phyloP scores from a whole-genome alignment of 2,329 filamentous ascomycete species.

The Lasiodiplodia gonubiensis region DNA sequence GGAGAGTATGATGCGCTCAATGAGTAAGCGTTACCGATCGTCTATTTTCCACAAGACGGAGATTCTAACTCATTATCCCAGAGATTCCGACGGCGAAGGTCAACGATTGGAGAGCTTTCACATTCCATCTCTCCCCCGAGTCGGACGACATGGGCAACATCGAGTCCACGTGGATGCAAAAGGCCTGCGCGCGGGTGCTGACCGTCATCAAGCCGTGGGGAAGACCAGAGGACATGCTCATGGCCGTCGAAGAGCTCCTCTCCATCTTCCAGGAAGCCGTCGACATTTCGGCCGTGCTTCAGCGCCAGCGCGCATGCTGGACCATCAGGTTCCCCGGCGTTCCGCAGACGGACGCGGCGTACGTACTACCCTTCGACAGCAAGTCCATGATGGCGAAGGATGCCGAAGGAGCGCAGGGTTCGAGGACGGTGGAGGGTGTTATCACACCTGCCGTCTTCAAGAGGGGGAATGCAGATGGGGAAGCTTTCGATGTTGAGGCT shows the following conservation, averaged over 20 bases:
- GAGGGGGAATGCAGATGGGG: neutral
- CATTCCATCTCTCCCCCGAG: neutral
- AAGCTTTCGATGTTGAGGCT: neutral
- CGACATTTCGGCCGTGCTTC: neutral
- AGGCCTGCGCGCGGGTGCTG: neutral
- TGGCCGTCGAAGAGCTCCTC: neutral
- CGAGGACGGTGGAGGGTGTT: neutral
- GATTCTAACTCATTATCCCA: neutral
- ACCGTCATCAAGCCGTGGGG: neutral
- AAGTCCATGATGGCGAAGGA: neutral
- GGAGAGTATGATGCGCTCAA: neutral
- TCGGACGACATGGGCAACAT: neutral
- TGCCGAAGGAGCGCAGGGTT: neutral
- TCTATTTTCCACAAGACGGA: accelerated
- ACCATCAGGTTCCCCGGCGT: neutral
- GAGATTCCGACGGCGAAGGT: neutral
- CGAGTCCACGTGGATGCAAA: neutral
- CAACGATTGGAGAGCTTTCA: neutral
- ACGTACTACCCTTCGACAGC: neutral
- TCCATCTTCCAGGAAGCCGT: neutral
- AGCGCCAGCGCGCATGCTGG: neutral
- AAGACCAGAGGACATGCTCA: neutral
- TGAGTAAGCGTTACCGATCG: neutral
- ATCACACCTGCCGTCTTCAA: neutral
- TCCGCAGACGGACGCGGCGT: too few species aligned